Base-by-base conservation (phyloP, 495 filamentous ascomycete genomes). In the Corynascus novoguineensis region DNA sequence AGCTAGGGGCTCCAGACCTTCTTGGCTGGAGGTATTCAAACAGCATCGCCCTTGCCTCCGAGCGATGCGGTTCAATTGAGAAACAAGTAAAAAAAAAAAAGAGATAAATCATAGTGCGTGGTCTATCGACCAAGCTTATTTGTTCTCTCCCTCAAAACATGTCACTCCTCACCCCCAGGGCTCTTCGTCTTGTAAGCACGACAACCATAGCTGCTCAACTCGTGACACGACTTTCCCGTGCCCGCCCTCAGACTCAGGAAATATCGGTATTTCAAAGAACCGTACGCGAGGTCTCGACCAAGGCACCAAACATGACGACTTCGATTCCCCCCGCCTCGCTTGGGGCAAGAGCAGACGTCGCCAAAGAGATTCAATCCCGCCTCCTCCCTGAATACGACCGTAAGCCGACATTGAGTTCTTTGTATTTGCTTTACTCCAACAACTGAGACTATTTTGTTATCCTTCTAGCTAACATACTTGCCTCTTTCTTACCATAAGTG, bases 321-420 rank as follows among this genome's bases (percentile, higher is more conserved):
- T 28, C 64, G 8, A 60, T 67, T 24, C 64, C 66, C 40, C 40
- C 67, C 51, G 66, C 66, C 32, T 60, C 48, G 55, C 62, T 60
- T 52, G 68, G 66, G 45, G 54, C 49, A 58, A 64, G 69, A 48
- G 22, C 62, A n/a, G 17, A 51, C 3, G 55, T 69, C 29, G 66
- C 62, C 32, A 48, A 56, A 25, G 42, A 42, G 25, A 53, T 71
- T 37, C 53, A 55, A 4, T 27, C 37, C 4, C 46, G 46, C 24
- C 68, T 71, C 25, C 57, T 61, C 14, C 68, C 68, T 11, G 62
- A 67, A n/a, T 70, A 67, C 42, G 62, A 70, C 41, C 47, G 66
- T 70, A 55, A 6, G 63, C 41, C 9, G 6, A 19, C n/a, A 46
- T 9, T 19, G n/a, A n/a, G n/a, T n/a, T n/a, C n/a, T 19, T 32